Evolutionary conservation across 345 rosid genomes (phyloP).

Genomic region (Fremontodendron californicum): DNA sequence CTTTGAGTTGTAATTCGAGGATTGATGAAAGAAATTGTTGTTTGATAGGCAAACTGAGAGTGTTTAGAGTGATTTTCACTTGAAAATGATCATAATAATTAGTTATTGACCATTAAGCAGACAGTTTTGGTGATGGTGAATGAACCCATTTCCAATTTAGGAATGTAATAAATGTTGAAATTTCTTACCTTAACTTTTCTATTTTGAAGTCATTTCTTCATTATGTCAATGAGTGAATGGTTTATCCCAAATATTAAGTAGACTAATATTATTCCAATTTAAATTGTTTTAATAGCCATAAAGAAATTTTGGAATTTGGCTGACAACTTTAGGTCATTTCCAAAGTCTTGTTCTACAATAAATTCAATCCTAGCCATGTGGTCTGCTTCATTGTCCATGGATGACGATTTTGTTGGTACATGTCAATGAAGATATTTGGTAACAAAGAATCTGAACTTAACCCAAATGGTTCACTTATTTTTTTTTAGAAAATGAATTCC

Average conservation of each 20-base stretch:
- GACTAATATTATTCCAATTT: no score
- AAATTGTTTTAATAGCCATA: neutral
- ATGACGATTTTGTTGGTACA: neutral
- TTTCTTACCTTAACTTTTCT: neutral
- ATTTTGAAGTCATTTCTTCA: neutral
- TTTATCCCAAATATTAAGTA: neutral
- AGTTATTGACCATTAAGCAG: neutral
- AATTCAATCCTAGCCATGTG: neutral
- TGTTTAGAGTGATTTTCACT: neutral
- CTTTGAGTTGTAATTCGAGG: neutral
- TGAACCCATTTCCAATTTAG: neutral
- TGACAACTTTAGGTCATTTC: neutral
- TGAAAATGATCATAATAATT: slow-evolving; percentile 1
- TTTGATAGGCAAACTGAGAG: neutral
- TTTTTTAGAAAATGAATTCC: no score
- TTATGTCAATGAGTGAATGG: neutral
- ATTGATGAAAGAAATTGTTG: neutral
- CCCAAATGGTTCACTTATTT: no score
- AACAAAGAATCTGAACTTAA: no score
- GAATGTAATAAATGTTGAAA: neutral
- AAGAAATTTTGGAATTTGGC: neutral
- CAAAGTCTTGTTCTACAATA: neutral
- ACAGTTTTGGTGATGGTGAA: neutral
- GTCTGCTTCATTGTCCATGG: neutral
- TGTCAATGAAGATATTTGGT: neutral